These are phyloP conservation scores for Baeospora myosura DNA, from an alignment of 1,284 basidiomycete species.

Conservation along the genomic window DNA sequence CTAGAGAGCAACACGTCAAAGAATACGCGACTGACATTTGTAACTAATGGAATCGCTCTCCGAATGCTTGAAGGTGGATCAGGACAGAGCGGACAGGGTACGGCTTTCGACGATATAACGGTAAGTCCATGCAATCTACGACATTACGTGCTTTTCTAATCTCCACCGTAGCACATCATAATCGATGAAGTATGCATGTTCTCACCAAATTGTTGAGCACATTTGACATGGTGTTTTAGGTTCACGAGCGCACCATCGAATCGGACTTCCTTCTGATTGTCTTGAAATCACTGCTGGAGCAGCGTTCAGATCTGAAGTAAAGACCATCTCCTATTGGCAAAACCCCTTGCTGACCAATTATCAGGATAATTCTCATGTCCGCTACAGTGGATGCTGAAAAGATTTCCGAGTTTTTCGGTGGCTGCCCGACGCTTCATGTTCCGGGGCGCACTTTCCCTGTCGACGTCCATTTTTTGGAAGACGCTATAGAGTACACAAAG, in stretches of 20 bases:
- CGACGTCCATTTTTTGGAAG: constrained; percentile 82
- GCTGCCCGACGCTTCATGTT: constrained; percentile 77
- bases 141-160: constrained; percentile 5
- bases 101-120: constrained; percentile 91
- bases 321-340: constrained; percentile 10
- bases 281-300: constrained; percentile 79
- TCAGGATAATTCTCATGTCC: constrained; percentile 92
- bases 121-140: constrained; percentile 31
- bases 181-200: constrained; percentile 70
- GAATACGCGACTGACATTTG: constrained; percentile 77
- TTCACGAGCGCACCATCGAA: constrained; percentile 95
- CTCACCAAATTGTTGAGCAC: constrained; percentile 7
- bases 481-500: constrained; percentile 82
- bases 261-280: constrained; percentile 97
- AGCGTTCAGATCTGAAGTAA: constrained; percentile 80
- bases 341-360: background rate
- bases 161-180: constrained; percentile 61
- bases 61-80: constrained; percentile 89
- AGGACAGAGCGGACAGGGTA: constrained; percentile 56
- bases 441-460: constrained; percentile 98
- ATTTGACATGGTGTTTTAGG: constrained; percentile 33
- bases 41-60: constrained; percentile 94
- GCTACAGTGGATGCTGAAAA: constrained; percentile 95
- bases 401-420: constrained; percentile 88
- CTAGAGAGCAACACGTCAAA: constrained; percentile 84